These are phyloP conservation scores for Amphirosellinia nigrospora DNA, from an alignment of 495 filamentous ascomycete species.

Conservation along the genomic window DNA sequence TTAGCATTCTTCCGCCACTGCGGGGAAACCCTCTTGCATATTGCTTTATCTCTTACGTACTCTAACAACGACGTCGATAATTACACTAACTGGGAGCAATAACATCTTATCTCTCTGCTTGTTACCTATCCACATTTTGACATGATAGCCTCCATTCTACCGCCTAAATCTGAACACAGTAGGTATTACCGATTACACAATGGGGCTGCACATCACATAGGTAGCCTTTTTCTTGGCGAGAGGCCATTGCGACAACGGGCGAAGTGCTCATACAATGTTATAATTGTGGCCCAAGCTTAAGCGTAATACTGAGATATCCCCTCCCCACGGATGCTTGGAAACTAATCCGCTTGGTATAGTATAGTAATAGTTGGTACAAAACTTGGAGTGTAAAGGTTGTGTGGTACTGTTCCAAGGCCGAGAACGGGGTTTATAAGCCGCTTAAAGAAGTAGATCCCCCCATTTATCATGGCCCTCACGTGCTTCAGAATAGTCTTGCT, in stretches of 20 bases:
- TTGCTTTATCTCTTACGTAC: slow-evolving; percentile 12
- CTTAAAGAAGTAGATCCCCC: slow-evolving; percentile 10
- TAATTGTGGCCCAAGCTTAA: not conserved
- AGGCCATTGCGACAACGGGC: slow-evolving; percentile 18
- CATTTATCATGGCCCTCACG: not conserved
- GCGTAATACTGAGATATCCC: not conserved
- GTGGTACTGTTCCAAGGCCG: not conserved
- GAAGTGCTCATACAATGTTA: not conserved
- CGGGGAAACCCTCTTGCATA: slow-evolving; percentile 7
- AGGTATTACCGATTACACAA: not conserved
- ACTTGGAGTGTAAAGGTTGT: not conserved
- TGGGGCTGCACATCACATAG: not conserved
- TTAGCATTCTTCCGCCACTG: not conserved
- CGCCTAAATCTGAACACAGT: not conserved
- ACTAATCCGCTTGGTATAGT: not conserved
- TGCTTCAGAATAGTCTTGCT: not conserved
- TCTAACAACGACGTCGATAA: not conserved
- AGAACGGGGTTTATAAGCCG: slow-evolving; percentile 15
- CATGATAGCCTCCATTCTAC: not conserved
- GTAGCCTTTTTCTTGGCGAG: not conserved
- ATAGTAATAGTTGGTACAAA: slow-evolving; percentile 4
- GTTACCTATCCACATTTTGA: not conserved
- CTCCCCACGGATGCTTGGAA: not conserved
- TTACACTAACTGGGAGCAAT: not conserved
- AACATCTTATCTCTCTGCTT: not conserved